Evolutionary conservation across 768 basidiomycete species (phyloP).

Genomic region (Rhizopogon roseolus): DNA sequence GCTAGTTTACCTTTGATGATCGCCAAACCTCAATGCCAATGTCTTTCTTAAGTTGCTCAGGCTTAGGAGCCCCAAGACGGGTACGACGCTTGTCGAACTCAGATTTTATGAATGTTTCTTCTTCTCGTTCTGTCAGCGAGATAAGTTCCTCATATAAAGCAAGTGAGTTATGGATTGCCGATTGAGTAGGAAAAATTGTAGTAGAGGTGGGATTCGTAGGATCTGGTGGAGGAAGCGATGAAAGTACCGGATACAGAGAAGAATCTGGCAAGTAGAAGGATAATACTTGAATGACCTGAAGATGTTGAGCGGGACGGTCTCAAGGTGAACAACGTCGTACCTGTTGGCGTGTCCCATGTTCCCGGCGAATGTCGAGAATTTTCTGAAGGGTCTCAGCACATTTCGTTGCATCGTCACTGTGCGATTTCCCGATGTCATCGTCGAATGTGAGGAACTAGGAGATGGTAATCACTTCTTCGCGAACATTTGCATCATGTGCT

Average conservation of each 20-base stretch:
- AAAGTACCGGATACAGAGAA: slow-evolving; percentile 54
- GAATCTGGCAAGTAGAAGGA: slow-evolving; percentile 74
- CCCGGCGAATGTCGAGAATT: slow-evolving; percentile 55
- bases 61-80: slow-evolving; percentile 64
- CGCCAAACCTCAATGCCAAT: slow-evolving; percentile 63
- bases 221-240: slow-evolving; percentile 67
- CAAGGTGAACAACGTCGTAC: slow-evolving; percentile 28
- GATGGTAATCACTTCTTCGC: slow-evolving; percentile 45
- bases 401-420: slow-evolving; percentile 70
- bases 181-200: slow-evolving; percentile 51
- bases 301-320: background rate
- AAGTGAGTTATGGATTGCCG: slow-evolving; percentile 64
- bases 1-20: slow-evolving; percentile 47
- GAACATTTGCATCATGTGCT: slow-evolving; percentile 54
- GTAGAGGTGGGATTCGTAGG: slow-evolving; percentile 68
- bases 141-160: slow-evolving; percentile 72
- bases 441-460: background rate
- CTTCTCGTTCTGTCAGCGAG: slow-evolving; percentile 54
- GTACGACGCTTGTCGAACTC: slow-evolving; percentile 78
- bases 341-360: slow-evolving; percentile 56
- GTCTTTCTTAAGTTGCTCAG: slow-evolving; percentile 54
- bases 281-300: slow-evolving; percentile 64
- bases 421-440: slow-evolving; percentile 1
- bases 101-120: slow-evolving; percentile 48
- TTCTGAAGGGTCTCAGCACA: slow-evolving; percentile 82